A percentile compares a stretch with the other conserved stretches of the same genome.
Conservation (phyloP, 768 basidiomycete species). For the Boletellus ananas region DNA sequence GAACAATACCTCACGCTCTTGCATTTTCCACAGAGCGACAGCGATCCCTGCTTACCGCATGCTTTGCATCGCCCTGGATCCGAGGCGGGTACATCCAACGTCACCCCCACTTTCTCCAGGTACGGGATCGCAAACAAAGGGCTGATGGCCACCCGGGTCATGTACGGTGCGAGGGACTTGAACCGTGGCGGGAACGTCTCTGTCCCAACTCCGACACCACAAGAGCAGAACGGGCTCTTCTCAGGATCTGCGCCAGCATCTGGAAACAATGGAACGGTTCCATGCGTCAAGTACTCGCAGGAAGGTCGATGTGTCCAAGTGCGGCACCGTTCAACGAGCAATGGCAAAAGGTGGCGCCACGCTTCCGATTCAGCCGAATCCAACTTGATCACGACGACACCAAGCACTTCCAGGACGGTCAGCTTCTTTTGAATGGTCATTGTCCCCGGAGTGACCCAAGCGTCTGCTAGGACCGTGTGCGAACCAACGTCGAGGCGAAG, state of each 20-base stretch:
- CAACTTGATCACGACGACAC: constrained; percentile 12
- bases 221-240: constrained; percentile 46
- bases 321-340: constrained; percentile 50
- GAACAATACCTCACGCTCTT: constrained; percentile 42
- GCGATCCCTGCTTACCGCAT: constrained; percentile 19
- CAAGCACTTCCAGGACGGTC: constrained; percentile 5
- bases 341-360: constrained; percentile 53
- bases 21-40: constrained; percentile 37
- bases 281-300: constrained; percentile 45
- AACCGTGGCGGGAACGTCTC: constrained; percentile 37
- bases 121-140: constrained; percentile 53
- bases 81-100: neutral
- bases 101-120: constrained; percentile 36
- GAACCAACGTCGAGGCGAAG: constrained; percentile 47
- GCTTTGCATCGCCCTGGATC: constrained; percentile 12
- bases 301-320: constrained; percentile 44
- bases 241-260: constrained; percentile 32
- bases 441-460: constrained; percentile 41
- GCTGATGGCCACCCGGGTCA: constrained; percentile 47
- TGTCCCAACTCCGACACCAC: constrained; percentile 48
- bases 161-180: constrained; percentile 39
- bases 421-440: constrained; percentile 3
- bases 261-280: constrained; percentile 35
- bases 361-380: constrained; percentile 24
- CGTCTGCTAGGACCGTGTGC: constrained; percentile 50